Base-by-base conservation (phyloP, 352 stramenopile species). In the Thraustotheca clavata region DNA sequence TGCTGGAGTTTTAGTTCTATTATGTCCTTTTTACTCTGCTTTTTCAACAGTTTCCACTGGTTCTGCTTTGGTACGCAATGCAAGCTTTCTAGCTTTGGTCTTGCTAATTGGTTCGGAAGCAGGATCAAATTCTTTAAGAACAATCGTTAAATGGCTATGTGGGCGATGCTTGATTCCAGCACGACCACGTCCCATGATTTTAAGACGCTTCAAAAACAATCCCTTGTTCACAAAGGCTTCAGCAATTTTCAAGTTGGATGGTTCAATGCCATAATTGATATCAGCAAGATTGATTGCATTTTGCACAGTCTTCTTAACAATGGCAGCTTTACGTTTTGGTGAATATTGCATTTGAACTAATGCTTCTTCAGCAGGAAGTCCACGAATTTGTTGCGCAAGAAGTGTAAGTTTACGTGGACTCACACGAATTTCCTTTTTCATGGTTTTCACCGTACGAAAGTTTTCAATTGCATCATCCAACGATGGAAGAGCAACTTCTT, bases 181-280 rank as follows among this genome's bases (percentile, higher is more conserved):
- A 18, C 57, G 62, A 87, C 81, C 83, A 80, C 83, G 77, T 5
- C 83, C 83, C 83, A 93, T 93, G 69, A 91, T 89, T 49, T 80
- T 78, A 60, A 91, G 62, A 54, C 83, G 83, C 76, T 94, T 94
- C 32, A 94, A 73, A 70, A 79, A 90, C 39, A 80, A 71, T 40
- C 84, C 84, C 68, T 91, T 91, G 73, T 89, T 91, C 43, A 94
- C 82, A 41, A 94, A 91, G 69, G 80, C 89, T 71, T 94, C 80
- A 38, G 81, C 71, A 34, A 94, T 72, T 73, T 89, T 79, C 50
- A 94, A 73, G 69, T 91, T 91, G 62, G 86, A 73, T 2, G 84
- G 84, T 63, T 94, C 82, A 68, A 94, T 89, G 73, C 89, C 79
- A 74, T 89, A 90, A 70, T 89, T 87, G 62, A 94, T 94, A 67